Evolutionary conservation across 306 rosid species (phyloP), one percentile per base, ranked within the genome.

Genomic region (Vigna reflexopilosa): DNA sequence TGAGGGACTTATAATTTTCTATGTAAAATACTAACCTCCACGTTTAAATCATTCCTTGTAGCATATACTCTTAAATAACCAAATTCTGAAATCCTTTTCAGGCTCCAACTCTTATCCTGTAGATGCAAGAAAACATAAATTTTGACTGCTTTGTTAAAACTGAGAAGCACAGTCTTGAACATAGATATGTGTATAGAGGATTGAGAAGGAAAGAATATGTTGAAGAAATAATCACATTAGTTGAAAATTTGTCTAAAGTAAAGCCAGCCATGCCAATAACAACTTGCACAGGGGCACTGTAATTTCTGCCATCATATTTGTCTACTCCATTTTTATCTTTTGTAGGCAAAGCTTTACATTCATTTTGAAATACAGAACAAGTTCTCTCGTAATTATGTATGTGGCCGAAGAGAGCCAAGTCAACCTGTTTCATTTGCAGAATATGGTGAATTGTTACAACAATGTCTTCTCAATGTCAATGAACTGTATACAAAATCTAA

Each of bases 251-350:
- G 85, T 94, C 97, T 48, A 94, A 85, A 9, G 76, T 56, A 82
- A 92, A 94, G 70, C 97, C 97, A 40, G 92, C 97, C 97, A 92
- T 94, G 24, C 98, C 98, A 67, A 94, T 90, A 54, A 94, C 78
- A 44, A 72, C 91, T 11, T 94, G 97, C 26, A 94, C 91, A 1
- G 98, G 97, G 11, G 98, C 98, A 78, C 42, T 88, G 62, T 94
- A 92, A 74, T 87, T 90, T 61, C 28, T 72, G 67, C 88, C 83
- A 48, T 90, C 90, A 51, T 94, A 94, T 44, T 84, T 86, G 72
- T 92, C 97, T 6, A 90, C 78, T 52, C 93, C 96, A 19, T 62
- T 81, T 78, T 44, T 44, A 80, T 86, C 90, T 77, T 90, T 92
- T 10, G 1, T 65, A 48, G 98, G 96, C 87, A 88, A 55, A 64